Percentiles rank a stretch among this genome's conserved stretches.
These are phyloP conservation scores for Boletellus dicymbophilus DNA, from an alignment of 1,284 basidiomycete species.

Conservation along the genomic window DNA sequence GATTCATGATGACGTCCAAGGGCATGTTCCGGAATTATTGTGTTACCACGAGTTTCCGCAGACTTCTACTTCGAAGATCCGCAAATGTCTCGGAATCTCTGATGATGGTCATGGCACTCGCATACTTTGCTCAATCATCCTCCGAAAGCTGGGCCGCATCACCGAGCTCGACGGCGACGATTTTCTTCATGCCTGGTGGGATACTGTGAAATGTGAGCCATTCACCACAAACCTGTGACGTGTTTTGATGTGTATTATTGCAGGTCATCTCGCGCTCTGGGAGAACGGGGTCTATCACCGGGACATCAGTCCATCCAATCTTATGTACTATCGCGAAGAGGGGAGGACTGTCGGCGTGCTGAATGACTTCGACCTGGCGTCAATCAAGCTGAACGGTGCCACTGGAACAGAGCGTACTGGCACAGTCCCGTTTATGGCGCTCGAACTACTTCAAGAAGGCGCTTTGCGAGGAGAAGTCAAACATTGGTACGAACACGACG, in stretches of 20 bases:
- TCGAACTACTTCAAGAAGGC: too few relatives aligned
- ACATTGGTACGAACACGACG: too few relatives aligned
- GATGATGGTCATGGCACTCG: neutral
- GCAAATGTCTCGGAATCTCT: neutral
- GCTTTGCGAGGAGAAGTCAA: too few relatives aligned
- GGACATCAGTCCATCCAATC: constrained; percentile 32
- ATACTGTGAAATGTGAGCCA: neutral
- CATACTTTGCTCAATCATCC: constrained; percentile 6
- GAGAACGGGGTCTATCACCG: constrained; percentile 25
- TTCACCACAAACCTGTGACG: too few relatives aligned
- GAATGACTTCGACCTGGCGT: too few relatives aligned
- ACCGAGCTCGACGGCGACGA: constrained; percentile 6
- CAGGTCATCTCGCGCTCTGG: constrained; percentile 36
- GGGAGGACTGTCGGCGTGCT: too few relatives aligned
- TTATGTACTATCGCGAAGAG: constrained; percentile 19
- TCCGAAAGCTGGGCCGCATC: constrained; percentile 5
- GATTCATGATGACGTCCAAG: neutral
- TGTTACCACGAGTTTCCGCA: constrained; percentile 5
- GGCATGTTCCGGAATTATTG: constrained; percentile 20
- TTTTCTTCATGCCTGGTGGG: neutral
- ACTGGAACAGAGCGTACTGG: too few relatives aligned
- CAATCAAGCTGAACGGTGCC: too few relatives aligned
- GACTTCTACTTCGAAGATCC: neutral
- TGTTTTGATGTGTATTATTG: neutral
- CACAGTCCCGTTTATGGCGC: too few relatives aligned